Base-by-base conservation (phyloP, 148 eudicot species). In the Silene uniflora region DNA sequence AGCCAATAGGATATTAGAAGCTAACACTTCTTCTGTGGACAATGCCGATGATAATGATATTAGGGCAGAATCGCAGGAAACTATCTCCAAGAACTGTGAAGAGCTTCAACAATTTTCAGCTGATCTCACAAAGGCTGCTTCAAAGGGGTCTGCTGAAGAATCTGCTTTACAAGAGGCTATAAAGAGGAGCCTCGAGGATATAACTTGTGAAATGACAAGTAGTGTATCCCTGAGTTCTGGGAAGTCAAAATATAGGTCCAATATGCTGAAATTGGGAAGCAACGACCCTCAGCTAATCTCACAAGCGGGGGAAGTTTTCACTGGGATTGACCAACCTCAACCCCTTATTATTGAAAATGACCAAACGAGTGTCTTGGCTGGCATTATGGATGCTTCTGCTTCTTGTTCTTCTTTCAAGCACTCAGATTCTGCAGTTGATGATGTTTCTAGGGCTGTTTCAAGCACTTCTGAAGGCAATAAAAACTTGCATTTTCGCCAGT, bases 131-230 rank as follows among this genome's bases (percentile, higher is more conserved):
- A 76, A 84, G 73, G 23, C 72, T 79, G 77, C 72, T 42, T 84
- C 91, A 27, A 89, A 86, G 85, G 99, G 93, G 67, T 88, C 79
- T 71, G 63, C 81, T 76, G 87, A 89, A 82, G 96, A 89, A 83
- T 85, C 81, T 54, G 90, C 91, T 77, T 80, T 89, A 39, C 92
- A 87, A 80, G 97, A 95, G 82, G 99, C 99, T 54, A 80, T 92
- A 59, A 86, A 82, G 82, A 88, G 87, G 82, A 95, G 97, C 85
- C 87, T 92, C 47, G 83, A 74, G 77, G 96, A 90, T 84, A 24
- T 63, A 69, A 71, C 66, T 65, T 84, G 59, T 73, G 71, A 72
- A 42, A 75, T 70, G 29, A 72, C 68, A 24, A 75, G 42, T 70
- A 78, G 58, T 78, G 79, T 56, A 47, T 83, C 81, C 52, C 35